Evolutionary conservation across 2,329 filamentous ascomycete genomes (phyloP).

Genomic region (Colletotrichum endophyticum): DNA sequence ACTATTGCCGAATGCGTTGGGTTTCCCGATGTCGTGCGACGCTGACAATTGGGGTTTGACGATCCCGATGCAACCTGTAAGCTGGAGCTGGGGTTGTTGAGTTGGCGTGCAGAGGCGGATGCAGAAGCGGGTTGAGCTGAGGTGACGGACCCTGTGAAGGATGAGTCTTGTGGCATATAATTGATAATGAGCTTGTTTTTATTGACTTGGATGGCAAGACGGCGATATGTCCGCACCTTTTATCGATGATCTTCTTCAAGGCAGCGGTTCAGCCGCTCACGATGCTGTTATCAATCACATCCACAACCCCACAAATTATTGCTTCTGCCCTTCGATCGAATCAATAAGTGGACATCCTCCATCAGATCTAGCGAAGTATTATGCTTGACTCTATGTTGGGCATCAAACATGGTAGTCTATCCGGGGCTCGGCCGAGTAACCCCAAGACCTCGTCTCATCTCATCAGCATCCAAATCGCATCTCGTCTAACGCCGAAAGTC

Average conservation of each 20-base stretch:
- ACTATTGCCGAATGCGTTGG: background rate
- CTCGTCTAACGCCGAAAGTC: background rate
- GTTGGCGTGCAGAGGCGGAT: background rate
- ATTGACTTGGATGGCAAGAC: background rate
- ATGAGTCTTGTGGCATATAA: background rate
- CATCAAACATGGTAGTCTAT: background rate
- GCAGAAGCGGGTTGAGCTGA: background rate
- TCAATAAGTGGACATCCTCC: accelerated
- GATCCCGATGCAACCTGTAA: background rate
- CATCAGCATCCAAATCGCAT: background rate
- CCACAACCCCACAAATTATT: background rate
- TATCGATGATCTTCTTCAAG: background rate
- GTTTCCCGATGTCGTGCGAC: background rate
- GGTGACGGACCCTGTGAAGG: background rate
- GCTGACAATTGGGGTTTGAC: background rate
- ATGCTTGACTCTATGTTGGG: background rate
- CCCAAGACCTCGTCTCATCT: background rate
- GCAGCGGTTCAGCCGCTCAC: background rate
- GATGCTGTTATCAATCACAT: background rate
- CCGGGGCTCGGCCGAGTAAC: background rate
- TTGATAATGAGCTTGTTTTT: background rate
- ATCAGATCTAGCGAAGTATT: background rate
- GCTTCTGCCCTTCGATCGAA: background rate
- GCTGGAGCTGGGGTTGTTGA: background rate
- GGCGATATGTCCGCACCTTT: background rate